A percentile compares a stretch with the other conserved stretches of the same genome.
Conservation (phyloP, 2,329 filamentous ascomycete genomes). For the Davidsoniella eucalypti region DNA sequence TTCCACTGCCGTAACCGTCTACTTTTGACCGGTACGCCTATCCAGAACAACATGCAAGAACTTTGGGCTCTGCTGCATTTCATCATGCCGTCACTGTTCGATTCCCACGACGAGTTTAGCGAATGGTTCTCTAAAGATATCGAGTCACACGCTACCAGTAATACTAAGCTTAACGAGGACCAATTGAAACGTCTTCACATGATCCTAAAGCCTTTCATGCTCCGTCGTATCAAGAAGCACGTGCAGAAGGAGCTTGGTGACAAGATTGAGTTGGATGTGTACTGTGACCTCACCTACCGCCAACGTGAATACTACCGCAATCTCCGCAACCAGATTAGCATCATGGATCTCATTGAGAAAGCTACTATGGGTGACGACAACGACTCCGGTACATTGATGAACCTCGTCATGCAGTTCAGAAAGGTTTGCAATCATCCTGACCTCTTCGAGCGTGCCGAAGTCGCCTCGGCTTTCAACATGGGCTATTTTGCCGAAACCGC, state of each 20-base stretch:
- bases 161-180: slow-evolving; percentile 98
- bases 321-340: slow-evolving; percentile 89
- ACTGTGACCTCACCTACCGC: slow-evolving; percentile 91
- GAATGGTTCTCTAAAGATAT: slow-evolving; percentile 95
- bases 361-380: slow-evolving; percentile 85
- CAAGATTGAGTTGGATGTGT: slow-evolving; percentile 94
- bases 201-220: slow-evolving; percentile 99
- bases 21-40: slow-evolving; percentile 86
- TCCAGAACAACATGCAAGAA: slow-evolving; percentile 99
- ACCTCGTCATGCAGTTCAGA: slow-evolving; percentile 98
- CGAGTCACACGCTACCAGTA: slow-evolving; percentile 94
- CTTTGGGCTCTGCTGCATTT: slow-evolving; percentile 95
- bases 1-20: slow-evolving; percentile 94
- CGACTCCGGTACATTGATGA: slow-evolving; percentile 94
- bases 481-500: slow-evolving; percentile 88
- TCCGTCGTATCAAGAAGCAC: slow-evolving; percentile 98
- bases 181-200: slow-evolving; percentile 93
- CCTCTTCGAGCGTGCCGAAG: slow-evolving; percentile 87
- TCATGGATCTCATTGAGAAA: slow-evolving; percentile 97
- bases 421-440: slow-evolving; percentile 99
- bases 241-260: slow-evolving; percentile 97
- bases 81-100: slow-evolving; percentile 98
- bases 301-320: slow-evolving; percentile 88
- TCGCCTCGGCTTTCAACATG: slow-evolving; percentile 67
- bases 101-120: slow-evolving; percentile 82